Base-by-base conservation (phyloP, 2,329 filamentous ascomycete species). In the Escovopsis sp. region DNA sequence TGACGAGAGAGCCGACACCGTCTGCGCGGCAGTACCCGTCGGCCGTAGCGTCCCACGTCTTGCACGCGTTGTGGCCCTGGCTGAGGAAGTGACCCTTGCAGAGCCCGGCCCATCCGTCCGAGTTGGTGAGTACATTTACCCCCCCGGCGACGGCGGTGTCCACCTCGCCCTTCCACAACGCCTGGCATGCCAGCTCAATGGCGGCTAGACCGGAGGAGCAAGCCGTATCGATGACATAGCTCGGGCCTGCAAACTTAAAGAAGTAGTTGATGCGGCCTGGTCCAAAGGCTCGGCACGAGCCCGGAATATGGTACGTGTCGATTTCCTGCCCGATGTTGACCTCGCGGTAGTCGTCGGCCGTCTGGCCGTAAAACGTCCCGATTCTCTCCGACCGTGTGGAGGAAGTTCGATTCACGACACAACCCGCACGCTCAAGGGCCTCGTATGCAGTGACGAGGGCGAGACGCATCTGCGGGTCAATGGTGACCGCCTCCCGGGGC, bases 391-490 rank as follows among this genome's bases (percentile, higher is more conserved):
- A 15, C 2, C 5, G 3, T 9, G 31, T 33, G 1, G 73, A 76
- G 0, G 75, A 67, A 0, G 75, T 79, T 33, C 72, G 62, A 49
- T 76, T 72, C 0, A 71, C 68, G 2, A 79, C 70, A 44, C 76
- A 72, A 2, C 80, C 81, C 16, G 76, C 73, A 66, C 76, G 77
- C 51, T 88, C 81, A 31, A 87, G 61, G 2, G 82, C 81, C 48
- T 87, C 81, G 46, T 85, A 87, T 0, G 79, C 75, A 2, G 79
- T 83, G 15, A 76, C 66, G 2, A 88, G 58, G 3, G 76, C 74
- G 23, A 86, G 60, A 43, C 81, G 68, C 49, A 83, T 79, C 62
- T 78, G 78, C 1, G 81, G 81, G 51, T 86, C 81, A 2, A 73
- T 79, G 45, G 82, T 74, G 28, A 69, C 66, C n/a, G 79, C 39